Percentiles rank a stretch among this genome's conserved stretches.
phyloP scores from a whole-genome alignment of 2,329 filamentous ascomycete species.

The Fusarium sp. region DNA sequence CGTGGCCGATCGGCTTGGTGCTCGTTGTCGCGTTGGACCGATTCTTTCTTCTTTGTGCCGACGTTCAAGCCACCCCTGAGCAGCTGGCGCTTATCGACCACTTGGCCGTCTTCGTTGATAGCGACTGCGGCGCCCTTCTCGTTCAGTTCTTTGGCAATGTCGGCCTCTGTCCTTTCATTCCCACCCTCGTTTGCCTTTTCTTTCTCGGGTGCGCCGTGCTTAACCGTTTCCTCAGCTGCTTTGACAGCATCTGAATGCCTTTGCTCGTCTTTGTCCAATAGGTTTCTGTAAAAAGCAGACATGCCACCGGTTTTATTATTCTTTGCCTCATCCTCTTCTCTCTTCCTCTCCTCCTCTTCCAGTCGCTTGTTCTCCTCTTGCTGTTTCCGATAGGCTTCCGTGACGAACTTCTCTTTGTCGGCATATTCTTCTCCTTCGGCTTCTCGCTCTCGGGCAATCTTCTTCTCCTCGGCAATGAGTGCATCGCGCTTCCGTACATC shows the following conservation, averaged over 20 bases:
- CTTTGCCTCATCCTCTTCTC: constrained; percentile 74
- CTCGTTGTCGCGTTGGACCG: constrained; percentile 42
- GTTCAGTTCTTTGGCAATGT: constrained; percentile 77
- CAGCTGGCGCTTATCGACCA: constrained; percentile 86
- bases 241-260: constrained; percentile 77
- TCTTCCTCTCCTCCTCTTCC: constrained; percentile 77
- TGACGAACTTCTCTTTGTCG: constrained; percentile 89
- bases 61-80: constrained; percentile 82
- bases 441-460: constrained; percentile 81
- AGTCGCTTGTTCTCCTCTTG: constrained; percentile 79
- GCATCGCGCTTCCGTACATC: constrained; percentile 83
- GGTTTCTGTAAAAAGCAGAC: constrained; percentile 81
- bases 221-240: constrained; percentile 70
- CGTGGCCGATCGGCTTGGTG: constrained; percentile 49
- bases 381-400: constrained; percentile 83
- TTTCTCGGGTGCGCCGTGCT: constrained; percentile 53
- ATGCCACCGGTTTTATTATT: constrained; percentile 77
- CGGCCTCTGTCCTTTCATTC: constrained; percentile 70
- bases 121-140: constrained; percentile 72
- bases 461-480: constrained; percentile 83
- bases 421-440: constrained; percentile 84
- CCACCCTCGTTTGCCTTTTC: constrained; percentile 61
- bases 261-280: constrained; percentile 78
- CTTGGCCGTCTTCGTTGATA: constrained; percentile 85
- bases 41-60: constrained; percentile 71